phyloP scores from a whole-genome alignment of 345 rosid genomes.

The Boechera stricta region DNA sequence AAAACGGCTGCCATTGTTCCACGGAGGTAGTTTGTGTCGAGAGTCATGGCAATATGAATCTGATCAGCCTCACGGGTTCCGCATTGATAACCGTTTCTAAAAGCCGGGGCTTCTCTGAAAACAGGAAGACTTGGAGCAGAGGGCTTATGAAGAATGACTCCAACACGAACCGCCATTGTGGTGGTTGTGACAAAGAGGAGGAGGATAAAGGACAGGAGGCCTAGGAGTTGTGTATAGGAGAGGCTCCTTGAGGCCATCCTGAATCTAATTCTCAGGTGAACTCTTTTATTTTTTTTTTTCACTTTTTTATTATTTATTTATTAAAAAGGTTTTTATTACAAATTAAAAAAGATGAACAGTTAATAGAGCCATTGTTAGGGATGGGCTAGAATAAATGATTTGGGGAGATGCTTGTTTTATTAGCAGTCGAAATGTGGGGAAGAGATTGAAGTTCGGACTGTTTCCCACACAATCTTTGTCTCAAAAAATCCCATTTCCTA shows the following conservation, averaged over 20 bases:
- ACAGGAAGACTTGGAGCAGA: conserved; percentile 48
- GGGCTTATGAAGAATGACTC: conserved; percentile 46
- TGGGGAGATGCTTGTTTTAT: conserved; percentile 39
- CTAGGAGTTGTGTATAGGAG: conserved; percentile 48
- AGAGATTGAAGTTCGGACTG: conserved; percentile 45
- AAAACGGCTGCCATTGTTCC: conserved; percentile 77
- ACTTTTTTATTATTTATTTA: neutral
- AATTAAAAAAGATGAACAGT: conserved; percentile 37
- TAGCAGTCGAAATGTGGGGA: conserved; percentile 44
- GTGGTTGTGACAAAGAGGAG: conserved; percentile 47
- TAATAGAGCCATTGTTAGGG: conserved; percentile 45
- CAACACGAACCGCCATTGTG: conserved; percentile 47
- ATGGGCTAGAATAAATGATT: conserved; percentile 41
- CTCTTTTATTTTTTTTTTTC: conserved; percentile 26
- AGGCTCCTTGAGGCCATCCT: conserved; percentile 73
- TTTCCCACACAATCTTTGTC: conserved; percentile 39
- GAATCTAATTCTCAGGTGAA: conserved; percentile 47
- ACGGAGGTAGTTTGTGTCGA: conserved; percentile 69
- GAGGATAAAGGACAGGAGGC: conserved; percentile 75
- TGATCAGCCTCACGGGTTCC: conserved; percentile 38
- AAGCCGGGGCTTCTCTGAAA: conserved; percentile 63
- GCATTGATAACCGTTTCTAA: conserved; percentile 58
- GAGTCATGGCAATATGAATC: conserved; percentile 69
- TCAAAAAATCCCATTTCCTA: conserved; percentile 22
- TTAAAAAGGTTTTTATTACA: conserved; percentile 18